Conservation (phyloP, 2,329 filamentous ascomycete species). For the Rhynchosporium agropyri region DNA sequence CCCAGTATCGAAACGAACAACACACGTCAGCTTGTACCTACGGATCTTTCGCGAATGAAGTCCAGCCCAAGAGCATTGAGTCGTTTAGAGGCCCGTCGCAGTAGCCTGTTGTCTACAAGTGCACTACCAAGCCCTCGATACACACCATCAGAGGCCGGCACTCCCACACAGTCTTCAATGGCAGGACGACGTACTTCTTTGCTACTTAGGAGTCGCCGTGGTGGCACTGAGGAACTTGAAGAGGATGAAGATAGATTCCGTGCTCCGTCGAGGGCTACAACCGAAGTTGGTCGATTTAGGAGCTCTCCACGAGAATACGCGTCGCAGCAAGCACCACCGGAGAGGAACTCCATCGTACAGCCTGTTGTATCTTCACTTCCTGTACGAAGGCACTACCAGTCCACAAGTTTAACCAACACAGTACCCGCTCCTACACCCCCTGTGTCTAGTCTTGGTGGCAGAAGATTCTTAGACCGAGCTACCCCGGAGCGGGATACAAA, state of each 20-base stretch:
- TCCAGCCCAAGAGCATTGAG: constrained; percentile 41
- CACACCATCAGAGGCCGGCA: constrained; percentile 39
- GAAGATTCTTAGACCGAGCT: constrained; percentile 38
- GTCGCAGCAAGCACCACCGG: constrained; percentile 44
- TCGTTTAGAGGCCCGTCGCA: constrained; percentile 41
- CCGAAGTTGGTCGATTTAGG: constrained; percentile 52
- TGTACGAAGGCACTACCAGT: constrained; percentile 55
- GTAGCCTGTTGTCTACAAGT: constrained; percentile 40
- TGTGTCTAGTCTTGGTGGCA: constrained; percentile 28
- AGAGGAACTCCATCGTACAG: constrained; percentile 43
- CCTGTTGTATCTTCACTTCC: constrained; percentile 53
- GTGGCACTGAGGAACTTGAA: constrained; percentile 40
- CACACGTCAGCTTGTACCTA: constrained; percentile 27
- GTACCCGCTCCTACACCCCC: constrained; percentile 27
- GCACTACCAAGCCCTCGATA: constrained; percentile 40
- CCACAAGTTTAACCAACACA: constrained; percentile 47
- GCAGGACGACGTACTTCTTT: constrained; percentile 58
- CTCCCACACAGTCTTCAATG: constrained; percentile 53
- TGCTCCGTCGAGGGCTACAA: constrained; percentile 60
- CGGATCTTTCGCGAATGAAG: constrained; percentile 35
- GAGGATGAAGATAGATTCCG: constrained; percentile 55
- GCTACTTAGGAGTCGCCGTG: constrained; percentile 45
- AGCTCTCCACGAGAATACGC: constrained; percentile 47
- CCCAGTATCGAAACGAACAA: constrained; percentile 31
- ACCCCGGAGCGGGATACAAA: constrained; percentile 41